Base-by-base conservation (phyloP, 176 grass and related monocot genomes). In the Bolboschoenus planiculmis region DNA sequence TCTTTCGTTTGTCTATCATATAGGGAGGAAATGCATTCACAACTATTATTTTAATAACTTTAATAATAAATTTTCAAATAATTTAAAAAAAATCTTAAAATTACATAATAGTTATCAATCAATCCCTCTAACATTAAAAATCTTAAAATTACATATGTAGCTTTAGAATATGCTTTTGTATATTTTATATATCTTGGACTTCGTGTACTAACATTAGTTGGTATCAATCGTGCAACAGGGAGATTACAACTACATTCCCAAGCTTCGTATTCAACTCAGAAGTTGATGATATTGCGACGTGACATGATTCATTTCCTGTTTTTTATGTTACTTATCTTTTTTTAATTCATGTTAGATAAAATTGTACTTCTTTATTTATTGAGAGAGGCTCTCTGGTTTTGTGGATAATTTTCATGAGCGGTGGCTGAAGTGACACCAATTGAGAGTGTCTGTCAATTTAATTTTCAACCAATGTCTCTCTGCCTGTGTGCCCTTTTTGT, bases 241-340 rank as follows among this genome's bases (percentile, higher is more conserved):
- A 93, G 11, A 83, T 84, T 10, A 93, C 91, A 5, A 44, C 84
- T 37, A 44, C 68, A 30, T 93, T 93, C 83, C 88, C 91, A 33
- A 93, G 84, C 76, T 93, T 93, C 48, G 54, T 93, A 47, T 93
- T 90, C 84, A 87, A 90, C 58, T 90, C 88, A 51, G 86, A 85
- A 48, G 86, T 93, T 3, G 84, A 93, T 64, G 91, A 87, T 30
- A 82, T 82, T 60, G 54, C 36, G 13, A 80, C 78, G 23, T 80
- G 78, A 60, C 5, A 80, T 39, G 15, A 35, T 20, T 60, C 10
- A 5, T 60, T 31, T 4, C 20, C 36, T 68, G 36, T 9, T 79
- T 56, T 58, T 79, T 79, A 31, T 78, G 26, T 35, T 37, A 39
- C 18, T 80, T 59, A 10, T 53, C 47, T 51, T n/a, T 59, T 57